A percentile compares a stretch with the other conserved stretches of the same genome.
Conservation (phyloP, 1,139 yeast genomes). For the Spathaspora jeffriesii region DNA sequence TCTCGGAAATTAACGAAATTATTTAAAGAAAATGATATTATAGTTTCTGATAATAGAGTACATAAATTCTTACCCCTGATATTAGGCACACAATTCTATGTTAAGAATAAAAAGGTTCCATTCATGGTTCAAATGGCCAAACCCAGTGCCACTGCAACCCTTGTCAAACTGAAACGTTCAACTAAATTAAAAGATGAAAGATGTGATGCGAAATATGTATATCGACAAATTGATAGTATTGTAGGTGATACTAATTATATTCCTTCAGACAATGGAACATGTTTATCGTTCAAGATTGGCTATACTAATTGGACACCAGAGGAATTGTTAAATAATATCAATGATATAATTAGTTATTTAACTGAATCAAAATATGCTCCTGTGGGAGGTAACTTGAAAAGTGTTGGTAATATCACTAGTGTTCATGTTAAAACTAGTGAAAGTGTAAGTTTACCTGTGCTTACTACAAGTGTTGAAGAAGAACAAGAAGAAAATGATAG, state of each 20-base stretch:
- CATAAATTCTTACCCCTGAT: conserved; percentile 58
- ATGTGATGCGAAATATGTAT: conserved; percentile 62
- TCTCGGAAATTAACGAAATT: conserved; percentile 42
- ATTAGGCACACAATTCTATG: conserved; percentile 57
- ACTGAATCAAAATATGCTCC: conserved; percentile 49
- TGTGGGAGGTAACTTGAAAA: conserved; percentile 57
- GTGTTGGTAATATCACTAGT: conserved; percentile 43
- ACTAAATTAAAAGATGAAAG: conserved; percentile 50
- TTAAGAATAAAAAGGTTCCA: conserved; percentile 63
- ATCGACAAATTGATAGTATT: conserved; percentile 61
- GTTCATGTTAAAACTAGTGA: conserved; percentile 63
- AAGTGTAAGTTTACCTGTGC: conserved; percentile 57
- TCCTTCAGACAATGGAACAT: conserved; percentile 58
- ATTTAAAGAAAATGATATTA: conserved; percentile 62
- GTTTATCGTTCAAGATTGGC: conserved; percentile 55
- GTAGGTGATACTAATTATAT: conserved; percentile 60
- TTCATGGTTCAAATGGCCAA: conserved; percentile 65
- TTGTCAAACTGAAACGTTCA: conserved; percentile 32
- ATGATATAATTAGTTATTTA: conserved; percentile 53
- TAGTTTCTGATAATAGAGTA: conserved; percentile 66
- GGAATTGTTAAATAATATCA: conserved; percentile 53
- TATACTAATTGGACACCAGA: conserved; percentile 42
- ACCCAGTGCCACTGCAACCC: conserved; percentile 42
- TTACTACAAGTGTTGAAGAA: conserved; percentile 15
- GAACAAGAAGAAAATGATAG: conserved; percentile 24